Base-by-base conservation (phyloP, 495 filamentous ascomycete genomes). In the Penicillium cosmopolitanum region DNA sequence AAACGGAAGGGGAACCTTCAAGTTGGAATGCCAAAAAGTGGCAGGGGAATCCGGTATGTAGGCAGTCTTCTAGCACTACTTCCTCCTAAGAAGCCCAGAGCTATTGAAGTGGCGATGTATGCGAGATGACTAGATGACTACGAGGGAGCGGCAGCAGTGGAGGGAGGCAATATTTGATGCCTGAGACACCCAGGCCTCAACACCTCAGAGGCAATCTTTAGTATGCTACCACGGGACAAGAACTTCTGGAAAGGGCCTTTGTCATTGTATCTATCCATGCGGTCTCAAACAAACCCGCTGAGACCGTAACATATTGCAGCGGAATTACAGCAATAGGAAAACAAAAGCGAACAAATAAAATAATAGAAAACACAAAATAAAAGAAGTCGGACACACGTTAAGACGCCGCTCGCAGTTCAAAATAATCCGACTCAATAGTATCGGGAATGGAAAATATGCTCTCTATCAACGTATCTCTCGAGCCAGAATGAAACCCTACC, bases 351-450 rank as follows among this genome's bases (percentile, higher is more conserved):
- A 36, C 53, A 33, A 56, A 19, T 25, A 28, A 43, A 36, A 55
- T 51, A 51, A 58, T 53, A 54, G 28, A 23, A 53, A 16, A 46
- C 43, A 47, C 55, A 60, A 36, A 51, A 60, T 53, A 55, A 50
- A 50, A 53, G 61, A 63, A 59, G 57, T 69, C 62, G 62, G 67
- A 68, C 57, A 68, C 67, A 70, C 67, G 67, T 70, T 70, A 70
- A 66, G 67, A 70, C 67, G 67, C 67, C 67, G 67, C 65, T 70
- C 60, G 63, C 67, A 68, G 67, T 62, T 63, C 63, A 63, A 42
- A 63, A 66, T 63, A 57, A 63, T 47, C 67, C 60, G 55, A 67
- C 62, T 63, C 54, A 35, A n/a, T 48, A 59, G 48, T 56, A 61
- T 59, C 56, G 63, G 53, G 53, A 62, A 63, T 43, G 55, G 52